These are phyloP conservation scores for Leccinum arenicola DNA, from an alignment of 768 basidiomycete species.

Conservation along the genomic window DNA sequence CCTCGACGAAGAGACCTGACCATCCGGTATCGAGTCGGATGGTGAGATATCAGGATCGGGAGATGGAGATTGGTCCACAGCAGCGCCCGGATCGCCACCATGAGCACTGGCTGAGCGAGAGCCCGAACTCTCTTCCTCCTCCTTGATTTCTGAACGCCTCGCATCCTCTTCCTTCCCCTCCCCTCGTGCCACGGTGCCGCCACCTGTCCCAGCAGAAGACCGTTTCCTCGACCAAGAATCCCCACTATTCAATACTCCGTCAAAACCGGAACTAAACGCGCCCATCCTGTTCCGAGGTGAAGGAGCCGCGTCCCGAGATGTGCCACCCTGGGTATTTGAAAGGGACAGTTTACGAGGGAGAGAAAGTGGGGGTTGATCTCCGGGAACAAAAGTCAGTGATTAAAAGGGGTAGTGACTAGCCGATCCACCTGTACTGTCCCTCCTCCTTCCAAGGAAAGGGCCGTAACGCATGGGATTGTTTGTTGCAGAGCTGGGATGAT, in stretches of 20 bases:
- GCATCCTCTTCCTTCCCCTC: conserved; percentile 38
- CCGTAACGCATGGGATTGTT: conserved; percentile 63
- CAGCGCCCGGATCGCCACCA: conserved; percentile 5
- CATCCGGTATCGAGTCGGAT: conserved; percentile 3
- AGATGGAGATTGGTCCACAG: conserved; percentile 12
- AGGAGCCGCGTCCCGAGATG: conserved; percentile 58
- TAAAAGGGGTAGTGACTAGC: not conserved
- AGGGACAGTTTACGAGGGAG: conserved; percentile 69
- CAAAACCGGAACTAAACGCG: conserved; percentile 59
- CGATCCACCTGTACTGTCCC: conserved; percentile 64
- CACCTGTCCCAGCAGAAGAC: conserved; percentile 52
- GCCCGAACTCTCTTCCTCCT: conserved; percentile 48
- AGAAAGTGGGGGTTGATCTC: conserved; percentile 57
- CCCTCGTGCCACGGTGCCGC: conserved; percentile 37
- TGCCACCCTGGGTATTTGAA: conserved; percentile 51
- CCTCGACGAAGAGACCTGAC: conserved; percentile 12
- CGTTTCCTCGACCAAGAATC: conserved; percentile 74
- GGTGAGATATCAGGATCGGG: conserved; percentile 8
- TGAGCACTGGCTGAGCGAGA: conserved; percentile 7
- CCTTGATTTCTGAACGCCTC: conserved; percentile 51
- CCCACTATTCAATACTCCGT: conserved; percentile 64
- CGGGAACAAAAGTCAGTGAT: conserved; percentile 12
- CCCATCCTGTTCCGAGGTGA: conserved; percentile 65
- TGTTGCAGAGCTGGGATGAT: conserved; percentile 46
- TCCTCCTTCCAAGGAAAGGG: conserved; percentile 52